phyloP scores from a whole-genome alignment of 108 stramenopile species.

The Cyclotella sp. region DNA sequence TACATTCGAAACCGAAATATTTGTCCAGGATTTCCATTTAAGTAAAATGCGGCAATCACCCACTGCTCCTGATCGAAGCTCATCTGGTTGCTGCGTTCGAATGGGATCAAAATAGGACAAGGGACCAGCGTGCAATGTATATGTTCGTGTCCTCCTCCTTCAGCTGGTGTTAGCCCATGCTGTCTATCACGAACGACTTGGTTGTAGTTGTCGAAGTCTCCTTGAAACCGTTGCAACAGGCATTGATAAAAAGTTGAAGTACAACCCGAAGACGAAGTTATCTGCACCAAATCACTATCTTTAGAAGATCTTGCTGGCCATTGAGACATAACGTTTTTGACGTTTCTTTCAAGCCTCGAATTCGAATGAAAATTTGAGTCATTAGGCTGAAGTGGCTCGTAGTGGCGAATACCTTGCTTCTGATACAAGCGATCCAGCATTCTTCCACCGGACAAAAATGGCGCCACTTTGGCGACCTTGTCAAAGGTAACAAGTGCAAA shows the following conservation, averaged over 20 bases:
- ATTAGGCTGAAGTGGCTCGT: too few relatives aligned
- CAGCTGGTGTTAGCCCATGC: constrained; percentile 60
- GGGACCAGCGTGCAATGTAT: constrained; percentile 86
- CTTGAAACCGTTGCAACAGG: constrained; percentile 66
- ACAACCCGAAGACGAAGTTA: not conserved
- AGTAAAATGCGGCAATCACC: constrained; percentile 82
- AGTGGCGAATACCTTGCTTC: too few relatives aligned
- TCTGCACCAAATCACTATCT: too few relatives aligned
- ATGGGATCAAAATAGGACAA: constrained; percentile 12
- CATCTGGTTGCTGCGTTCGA: not conserved
- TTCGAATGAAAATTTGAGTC: too few relatives aligned
- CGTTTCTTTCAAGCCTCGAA: too few relatives aligned
- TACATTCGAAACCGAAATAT: constrained; percentile 90
- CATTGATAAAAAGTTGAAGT: constrained; percentile 15
- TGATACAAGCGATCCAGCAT: too few relatives aligned
- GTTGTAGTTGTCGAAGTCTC: constrained; percentile 88
- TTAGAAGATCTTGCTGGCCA: too few relatives aligned
- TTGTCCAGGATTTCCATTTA: constrained; percentile 78
- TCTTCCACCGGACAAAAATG: too few relatives aligned
- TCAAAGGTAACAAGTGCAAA: too few relatives aligned
- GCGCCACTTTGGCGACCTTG: too few relatives aligned
- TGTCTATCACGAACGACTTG: constrained; percentile 79
- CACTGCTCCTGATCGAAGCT: constrained; percentile 19
- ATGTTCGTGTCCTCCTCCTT: constrained; percentile 88
- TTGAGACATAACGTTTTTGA: too few relatives aligned